Evolutionary conservation across 1,139 yeast species (phyloP).

Genomic region (Candida sp.): DNA sequence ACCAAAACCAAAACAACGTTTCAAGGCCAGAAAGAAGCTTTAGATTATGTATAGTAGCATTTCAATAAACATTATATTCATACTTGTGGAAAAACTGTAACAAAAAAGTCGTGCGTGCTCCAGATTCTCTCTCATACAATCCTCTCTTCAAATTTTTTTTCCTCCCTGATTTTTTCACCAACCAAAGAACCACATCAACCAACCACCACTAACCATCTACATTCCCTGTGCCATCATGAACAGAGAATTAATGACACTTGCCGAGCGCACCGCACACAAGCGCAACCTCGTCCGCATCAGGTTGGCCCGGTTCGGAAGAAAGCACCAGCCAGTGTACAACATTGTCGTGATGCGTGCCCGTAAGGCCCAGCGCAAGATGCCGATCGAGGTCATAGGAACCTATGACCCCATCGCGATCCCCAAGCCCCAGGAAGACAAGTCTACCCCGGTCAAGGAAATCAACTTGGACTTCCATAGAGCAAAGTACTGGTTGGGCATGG

Average conservation of each 20-base stretch:
- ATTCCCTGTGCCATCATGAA: background rate
- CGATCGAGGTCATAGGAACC: constrained; percentile 95
- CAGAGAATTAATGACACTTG: constrained; percentile 4
- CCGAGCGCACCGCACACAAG: constrained; percentile 10
- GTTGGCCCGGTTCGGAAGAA: constrained; percentile 92
- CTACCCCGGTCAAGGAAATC: constrained; percentile 59
- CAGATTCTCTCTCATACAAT: no score
- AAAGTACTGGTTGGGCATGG: constrained; percentile 98
- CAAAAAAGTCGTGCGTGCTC: no score
- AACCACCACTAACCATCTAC: background rate
- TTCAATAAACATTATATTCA: no score
- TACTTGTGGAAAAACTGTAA: no score
- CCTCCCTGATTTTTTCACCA: background rate
- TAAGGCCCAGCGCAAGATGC: constrained; percentile 81
- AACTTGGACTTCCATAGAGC: constrained; percentile 86
- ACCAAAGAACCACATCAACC: no score
- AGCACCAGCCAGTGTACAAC: constrained; percentile 85
- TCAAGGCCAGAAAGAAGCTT: constrained; percentile 63
- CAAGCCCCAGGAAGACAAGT: constrained; percentile 39
- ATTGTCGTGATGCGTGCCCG: constrained; percentile 84
- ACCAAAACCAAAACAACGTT: constrained; percentile 54
- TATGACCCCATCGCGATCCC: constrained; percentile 87
- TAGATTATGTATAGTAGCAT: background rate
- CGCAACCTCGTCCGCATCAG: constrained; percentile 53
- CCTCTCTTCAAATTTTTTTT: background rate